These are phyloP conservation scores for Nyctanthes arbortristis DNA, from an alignment of 257 asterid genomes.

Conservation along the genomic window DNA sequence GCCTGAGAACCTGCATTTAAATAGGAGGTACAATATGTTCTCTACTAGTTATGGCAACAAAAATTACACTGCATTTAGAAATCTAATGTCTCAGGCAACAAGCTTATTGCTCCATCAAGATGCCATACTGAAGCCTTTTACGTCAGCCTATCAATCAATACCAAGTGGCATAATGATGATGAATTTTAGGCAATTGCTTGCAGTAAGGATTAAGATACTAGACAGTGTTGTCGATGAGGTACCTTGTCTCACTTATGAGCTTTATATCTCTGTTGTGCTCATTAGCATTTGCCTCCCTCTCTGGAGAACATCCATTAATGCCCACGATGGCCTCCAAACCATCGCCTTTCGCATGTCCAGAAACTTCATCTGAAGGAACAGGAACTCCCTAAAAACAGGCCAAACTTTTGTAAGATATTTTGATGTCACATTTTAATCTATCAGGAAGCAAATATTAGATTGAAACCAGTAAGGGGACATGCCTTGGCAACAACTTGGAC, in stretches of 20 bases:
- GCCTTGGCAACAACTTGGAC: conserved; percentile 94
- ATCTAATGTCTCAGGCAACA: conserved; percentile 3
- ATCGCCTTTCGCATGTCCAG: conserved; percentile 42
- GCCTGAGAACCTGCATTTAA: conserved; percentile 36
- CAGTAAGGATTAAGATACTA: neutral
- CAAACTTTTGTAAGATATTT: conserved; percentile 3
- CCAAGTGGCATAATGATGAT: conserved; percentile 6
- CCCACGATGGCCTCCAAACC: conserved; percentile 36
- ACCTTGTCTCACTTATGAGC: conserved; percentile 42
- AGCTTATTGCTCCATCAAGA: neutral
- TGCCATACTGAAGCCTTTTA: conserved; percentile 9
- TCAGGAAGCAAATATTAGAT: conserved; percentile 5
- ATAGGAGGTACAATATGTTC: conserved; percentile 7
- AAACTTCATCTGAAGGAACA: conserved; percentile 53
- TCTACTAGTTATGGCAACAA: conserved; percentile 3
- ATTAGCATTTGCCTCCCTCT: conserved; percentile 37
- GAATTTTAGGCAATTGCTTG: neutral
- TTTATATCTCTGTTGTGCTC: conserved; percentile 30
- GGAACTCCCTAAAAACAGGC: conserved; percentile 48
- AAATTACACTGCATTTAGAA: neutral
- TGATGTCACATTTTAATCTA: neutral
- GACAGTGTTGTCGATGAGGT: neutral
- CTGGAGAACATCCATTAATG: conserved; percentile 28
- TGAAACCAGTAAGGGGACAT: conserved; percentile 29
- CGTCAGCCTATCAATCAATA: conserved; percentile 15